Percentiles rank a stretch among this genome's conserved stretches.
Conservation (phyloP, 1,284 basidiomycete species). For the Boletus subluridellus region DNA sequence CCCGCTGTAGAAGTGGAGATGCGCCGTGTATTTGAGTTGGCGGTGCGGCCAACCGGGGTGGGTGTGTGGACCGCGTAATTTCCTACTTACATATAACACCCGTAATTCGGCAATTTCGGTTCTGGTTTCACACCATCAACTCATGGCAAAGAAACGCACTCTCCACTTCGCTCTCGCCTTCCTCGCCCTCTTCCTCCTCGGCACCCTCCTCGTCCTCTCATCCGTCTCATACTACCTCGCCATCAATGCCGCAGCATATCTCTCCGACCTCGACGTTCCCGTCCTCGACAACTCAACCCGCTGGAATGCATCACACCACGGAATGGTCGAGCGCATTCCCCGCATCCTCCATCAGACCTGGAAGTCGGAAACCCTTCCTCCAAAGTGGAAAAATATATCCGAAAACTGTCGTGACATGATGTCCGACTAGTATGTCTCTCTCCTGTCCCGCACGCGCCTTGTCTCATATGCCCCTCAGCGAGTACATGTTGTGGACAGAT, state of each 20-base stretch:
- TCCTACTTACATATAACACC: neutral
- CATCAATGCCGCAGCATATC: slow-evolving; percentile 75
- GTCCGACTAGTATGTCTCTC: slow-evolving; percentile 84
- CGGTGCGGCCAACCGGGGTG: slow-evolving; percentile 50
- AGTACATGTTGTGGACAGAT: slow-evolving; percentile 98
- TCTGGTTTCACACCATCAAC: slow-evolving; percentile 15
- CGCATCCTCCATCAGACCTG: slow-evolving; percentile 98
- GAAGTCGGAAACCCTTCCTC: slow-evolving; percentile 87
- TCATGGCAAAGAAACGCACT: slow-evolving; percentile 59
- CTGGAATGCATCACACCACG: slow-evolving; percentile 60
- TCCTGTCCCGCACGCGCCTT: slow-evolving; percentile 15
- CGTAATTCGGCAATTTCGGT: no score
- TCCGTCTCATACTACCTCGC: slow-evolving; percentile 89
- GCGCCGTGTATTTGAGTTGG: slow-evolving; percentile 45
- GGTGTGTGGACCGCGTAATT: slow-evolving; percentile 9
- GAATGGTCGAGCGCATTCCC: slow-evolving; percentile 73
- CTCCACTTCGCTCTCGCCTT: slow-evolving; percentile 71
- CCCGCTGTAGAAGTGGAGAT: slow-evolving; percentile 47
- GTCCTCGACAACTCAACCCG: slow-evolving; percentile 48
- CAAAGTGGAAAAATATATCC: slow-evolving; percentile 78
- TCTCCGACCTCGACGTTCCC: slow-evolving; percentile 77
- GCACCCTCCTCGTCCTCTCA: slow-evolving; percentile 89
- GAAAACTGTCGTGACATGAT: slow-evolving; percentile 82
- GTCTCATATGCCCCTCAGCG: slow-evolving; percentile 45
- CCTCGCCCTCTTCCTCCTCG: slow-evolving; percentile 81